Base-by-base conservation (phyloP, 1,139 yeast species). In the Ogataea hybrid region DNA sequence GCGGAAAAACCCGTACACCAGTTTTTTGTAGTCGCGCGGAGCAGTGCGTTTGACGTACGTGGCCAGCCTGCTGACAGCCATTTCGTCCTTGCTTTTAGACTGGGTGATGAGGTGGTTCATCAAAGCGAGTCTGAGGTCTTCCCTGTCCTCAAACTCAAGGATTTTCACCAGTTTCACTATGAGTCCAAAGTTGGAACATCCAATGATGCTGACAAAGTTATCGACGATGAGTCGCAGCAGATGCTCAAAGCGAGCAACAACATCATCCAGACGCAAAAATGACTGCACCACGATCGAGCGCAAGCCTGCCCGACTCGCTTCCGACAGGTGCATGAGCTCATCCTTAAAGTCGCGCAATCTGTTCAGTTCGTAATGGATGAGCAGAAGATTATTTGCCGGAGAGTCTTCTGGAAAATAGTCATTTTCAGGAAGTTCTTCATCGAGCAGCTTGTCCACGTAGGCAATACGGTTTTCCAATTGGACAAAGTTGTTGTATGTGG, bases 281-380 rank as follows among this genome's bases (percentile, higher is more conserved):
- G 89, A 75, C 49, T 77, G 78, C 35, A 65, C 64, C 10, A 88
- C 77, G 15, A 89, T 84, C 29, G 84, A 73, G 53, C 79, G 75
- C 16, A 83, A 78, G 61, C 90, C 96, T 34, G 79, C 84, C 5
- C 48, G 42, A 17, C 58, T 46, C 10, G 37, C 33, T 6, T 83
- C 73, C 54, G 82, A 74, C 36, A 68, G 68, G 44, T 70, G 69
- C 22, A 34, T 39, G 40, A 92, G 73, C 57, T 81, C 86, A 51
- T 92, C 97, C 49, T 75, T 79, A 51, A 90, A 80, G 59, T 89
- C 92, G 39, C 95, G 71, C 11, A 87, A 76, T 56, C 75, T 77
- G 32, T 82, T 82, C 48, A 90, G 69, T 46, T 75, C 70, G 59
- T 72, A 84, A 62, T 92, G 97, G 15, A 86, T 78, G 25, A 70